These are phyloP conservation scores for Phalaenopsis hybrid DNA, from an alignment of 116 monocot genomes.

Conservation along the genomic window DNA sequence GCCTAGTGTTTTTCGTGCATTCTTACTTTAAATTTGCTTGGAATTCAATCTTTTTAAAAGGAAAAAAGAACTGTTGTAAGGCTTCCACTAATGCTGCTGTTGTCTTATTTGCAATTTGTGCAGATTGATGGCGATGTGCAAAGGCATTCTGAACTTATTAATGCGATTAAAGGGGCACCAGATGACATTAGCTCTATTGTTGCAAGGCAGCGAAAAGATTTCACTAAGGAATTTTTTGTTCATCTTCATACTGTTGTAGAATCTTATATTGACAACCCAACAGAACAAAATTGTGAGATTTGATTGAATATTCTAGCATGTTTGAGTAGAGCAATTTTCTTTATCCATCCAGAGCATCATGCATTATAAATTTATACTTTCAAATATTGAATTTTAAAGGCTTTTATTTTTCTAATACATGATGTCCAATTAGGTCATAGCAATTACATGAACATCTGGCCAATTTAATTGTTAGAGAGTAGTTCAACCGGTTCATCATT, in stretches of 20 bases:
- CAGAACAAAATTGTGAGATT: slow-evolving; percentile 68
- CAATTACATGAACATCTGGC: not conserved
- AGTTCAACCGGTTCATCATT: not conserved
- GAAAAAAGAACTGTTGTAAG: too few species aligned
- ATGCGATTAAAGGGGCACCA: slow-evolving; percentile 41
- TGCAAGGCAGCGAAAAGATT: slow-evolving; percentile 71
- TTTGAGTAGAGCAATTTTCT: not conserved
- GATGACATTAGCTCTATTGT: slow-evolving; percentile 58
- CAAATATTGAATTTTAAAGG: not conserved
- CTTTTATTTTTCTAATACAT: too few species aligned
- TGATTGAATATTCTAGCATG: not conserved
- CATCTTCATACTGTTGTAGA: slow-evolving; percentile 79
- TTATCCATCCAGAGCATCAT: not conserved
- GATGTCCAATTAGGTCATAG: not conserved
- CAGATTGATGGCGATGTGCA: slow-evolving; percentile 92
- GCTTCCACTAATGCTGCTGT: not conserved
- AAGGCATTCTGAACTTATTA: slow-evolving; percentile 76
- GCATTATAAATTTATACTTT: not conserved
- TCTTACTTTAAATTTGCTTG: too few species aligned
- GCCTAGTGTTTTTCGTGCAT: too few species aligned
- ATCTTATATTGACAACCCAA: slow-evolving; percentile 65
- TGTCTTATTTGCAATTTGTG: not conserved
- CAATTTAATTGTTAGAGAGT: not conserved
- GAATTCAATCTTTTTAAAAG: too few species aligned
- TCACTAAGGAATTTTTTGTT: slow-evolving; percentile 88